A percentile compares a stretch with the other conserved stretches of the same genome.
Evolutionary conservation across 768 basidiomycete species (phyloP).

Genomic region (Hydnomerulius pinastri): DNA sequence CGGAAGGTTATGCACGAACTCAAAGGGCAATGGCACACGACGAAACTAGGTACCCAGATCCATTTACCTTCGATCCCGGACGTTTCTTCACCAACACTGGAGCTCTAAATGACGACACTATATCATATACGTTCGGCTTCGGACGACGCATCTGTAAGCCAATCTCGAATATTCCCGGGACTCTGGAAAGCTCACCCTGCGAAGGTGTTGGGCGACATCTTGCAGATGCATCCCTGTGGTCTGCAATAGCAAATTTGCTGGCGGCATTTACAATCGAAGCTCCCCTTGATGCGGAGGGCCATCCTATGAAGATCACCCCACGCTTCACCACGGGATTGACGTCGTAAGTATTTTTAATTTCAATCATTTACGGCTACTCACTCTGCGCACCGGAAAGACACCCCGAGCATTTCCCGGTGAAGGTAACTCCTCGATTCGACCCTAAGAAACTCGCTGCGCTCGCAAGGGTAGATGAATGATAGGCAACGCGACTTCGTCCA

Average conservation of each 20-base stretch:
- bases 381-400: neutral
- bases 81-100: slow-evolving; percentile 1
- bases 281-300: neutral
- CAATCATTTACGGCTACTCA: neutral
- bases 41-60: slow-evolving; percentile 34
- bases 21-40: slow-evolving; percentile 38
- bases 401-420: neutral
- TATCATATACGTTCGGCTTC: slow-evolving; percentile 6
- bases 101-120: slow-evolving; percentile 2
- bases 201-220: neutral
- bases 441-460: neutral
- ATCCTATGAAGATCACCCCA: neutral
- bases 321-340: neutral
- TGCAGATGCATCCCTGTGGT: neutral
- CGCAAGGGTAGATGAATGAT: neutral
- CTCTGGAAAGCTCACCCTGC: neutral
- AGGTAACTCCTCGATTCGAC: neutral
- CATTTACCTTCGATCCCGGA: slow-evolving; percentile 36
- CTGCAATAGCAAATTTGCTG: neutral
- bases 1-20: neutral
- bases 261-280: neutral
- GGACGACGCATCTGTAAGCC: slow-evolving; percentile 15
- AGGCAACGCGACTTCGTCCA: neutral
- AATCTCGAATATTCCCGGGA: slow-evolving; percentile 17
- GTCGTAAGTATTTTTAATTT: neutral